Conservation (phyloP, 2,329 filamentous ascomycete genomes). For the Microdochium bolleyi region DNA sequence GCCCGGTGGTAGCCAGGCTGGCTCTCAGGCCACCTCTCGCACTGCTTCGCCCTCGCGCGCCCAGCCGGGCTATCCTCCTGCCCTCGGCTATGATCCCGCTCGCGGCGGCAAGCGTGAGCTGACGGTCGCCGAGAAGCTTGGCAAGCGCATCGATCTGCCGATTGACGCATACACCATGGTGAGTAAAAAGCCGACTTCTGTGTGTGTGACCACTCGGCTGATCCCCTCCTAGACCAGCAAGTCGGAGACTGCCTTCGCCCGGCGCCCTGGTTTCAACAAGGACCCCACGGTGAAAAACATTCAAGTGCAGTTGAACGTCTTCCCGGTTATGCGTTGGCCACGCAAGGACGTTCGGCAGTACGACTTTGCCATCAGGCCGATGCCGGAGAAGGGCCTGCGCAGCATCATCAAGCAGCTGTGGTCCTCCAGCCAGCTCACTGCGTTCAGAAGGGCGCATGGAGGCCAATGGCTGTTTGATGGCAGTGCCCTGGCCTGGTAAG, state of each 20-base stretch:
- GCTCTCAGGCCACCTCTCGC: constrained; percentile 7
- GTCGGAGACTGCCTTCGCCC: constrained; percentile 23
- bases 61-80: not conserved
- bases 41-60: not conserved
- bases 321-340: constrained; percentile 55
- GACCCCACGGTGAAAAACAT: constrained; percentile 40
- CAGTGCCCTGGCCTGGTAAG: constrained; percentile 76
- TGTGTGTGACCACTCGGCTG: too few species aligned
- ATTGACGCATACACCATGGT: constrained; percentile 44
- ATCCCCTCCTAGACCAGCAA: constrained; percentile 15
- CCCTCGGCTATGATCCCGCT: constrained; percentile 10
- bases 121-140: constrained; percentile 21
- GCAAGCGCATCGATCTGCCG: constrained; percentile 48
- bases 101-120: constrained; percentile 19
- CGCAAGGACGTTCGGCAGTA: constrained; percentile 68
- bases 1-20: constrained; percentile 3
- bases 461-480: constrained; percentile 69
- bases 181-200: too few species aligned
- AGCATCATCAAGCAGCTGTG: constrained; percentile 70
- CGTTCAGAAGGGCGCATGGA: constrained; percentile 38
- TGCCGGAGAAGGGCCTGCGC: constrained; percentile 46
- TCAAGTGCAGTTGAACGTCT: constrained; percentile 63
- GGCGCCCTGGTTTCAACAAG: constrained; percentile 49
- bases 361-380: constrained; percentile 62
- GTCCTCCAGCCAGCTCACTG: constrained; percentile 54